These are phyloP conservation scores for Dissophora ornata DNA, from an alignment of 192 early-diverging fungal species.

Conservation along the genomic window DNA sequence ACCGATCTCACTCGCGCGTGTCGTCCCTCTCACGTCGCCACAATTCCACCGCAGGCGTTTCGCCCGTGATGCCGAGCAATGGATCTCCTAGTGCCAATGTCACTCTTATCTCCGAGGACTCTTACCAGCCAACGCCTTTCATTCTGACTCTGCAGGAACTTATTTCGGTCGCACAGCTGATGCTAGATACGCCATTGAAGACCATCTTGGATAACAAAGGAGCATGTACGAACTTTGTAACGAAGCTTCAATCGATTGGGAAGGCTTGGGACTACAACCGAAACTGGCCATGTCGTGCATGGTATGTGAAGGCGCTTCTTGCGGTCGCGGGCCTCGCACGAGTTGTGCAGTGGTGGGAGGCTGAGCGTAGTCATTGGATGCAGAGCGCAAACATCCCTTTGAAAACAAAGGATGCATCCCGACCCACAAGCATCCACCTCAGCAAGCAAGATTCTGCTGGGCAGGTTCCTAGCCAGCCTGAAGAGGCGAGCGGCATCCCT, in stretches of 20 bases:
- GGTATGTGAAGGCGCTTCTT: conserved; percentile 74
- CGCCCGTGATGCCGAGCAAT: conserved; percentile 25
- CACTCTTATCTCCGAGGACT: conserved; percentile 62
- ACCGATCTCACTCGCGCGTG: conserved; percentile 37
- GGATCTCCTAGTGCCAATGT: conserved; percentile 51
- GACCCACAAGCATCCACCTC: conserved; percentile 36
- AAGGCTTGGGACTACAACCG: conserved; percentile 72
- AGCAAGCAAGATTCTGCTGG: conserved; percentile 1
- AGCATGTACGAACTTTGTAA: conserved; percentile 68
- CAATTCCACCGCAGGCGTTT: conserved; percentile 12
- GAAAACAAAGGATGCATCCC: conserved; percentile 34
- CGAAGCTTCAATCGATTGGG: conserved; percentile 69
- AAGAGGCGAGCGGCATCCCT: neutral
- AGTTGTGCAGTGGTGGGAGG: conserved; percentile 83
- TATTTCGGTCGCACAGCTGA: conserved; percentile 74
- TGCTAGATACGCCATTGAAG: conserved; percentile 74
- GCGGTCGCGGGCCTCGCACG: conserved; percentile 80
- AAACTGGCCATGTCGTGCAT: conserved; percentile 69
- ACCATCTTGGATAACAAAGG: conserved; percentile 70
- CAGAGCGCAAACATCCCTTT: conserved; percentile 39
- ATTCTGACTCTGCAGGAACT: conserved; percentile 73
- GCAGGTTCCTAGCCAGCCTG: neutral
- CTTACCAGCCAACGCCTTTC: conserved; percentile 65
- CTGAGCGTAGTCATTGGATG: conserved; percentile 76
- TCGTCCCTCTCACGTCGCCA: conserved; percentile 42